phyloP scores from a whole-genome alignment of 305 asterid genomes.

The Caryopteris hybrid region DNA sequence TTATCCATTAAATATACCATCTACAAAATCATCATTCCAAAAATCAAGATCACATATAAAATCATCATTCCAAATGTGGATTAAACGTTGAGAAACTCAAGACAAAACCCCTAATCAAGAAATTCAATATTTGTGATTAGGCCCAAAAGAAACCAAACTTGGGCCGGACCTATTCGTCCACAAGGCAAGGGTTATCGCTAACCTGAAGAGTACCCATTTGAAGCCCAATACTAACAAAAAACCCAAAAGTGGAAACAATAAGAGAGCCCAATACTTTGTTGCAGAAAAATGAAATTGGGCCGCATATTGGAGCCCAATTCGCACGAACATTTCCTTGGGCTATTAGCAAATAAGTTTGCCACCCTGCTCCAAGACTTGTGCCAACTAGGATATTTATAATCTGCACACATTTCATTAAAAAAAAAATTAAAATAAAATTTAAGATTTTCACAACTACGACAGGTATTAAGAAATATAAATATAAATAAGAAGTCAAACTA shows the following conservation, averaged over 20 bases:
- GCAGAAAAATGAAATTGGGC: slow-evolving; percentile 17
- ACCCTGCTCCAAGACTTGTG: slow-evolving; percentile 23
- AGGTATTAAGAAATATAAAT: not conserved
- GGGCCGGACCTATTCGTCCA: not conserved
- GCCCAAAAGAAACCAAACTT: not conserved
- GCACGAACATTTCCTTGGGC: slow-evolving; percentile 3
- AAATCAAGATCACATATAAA: no score
- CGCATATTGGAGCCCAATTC: slow-evolving; percentile 22
- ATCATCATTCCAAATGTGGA: no score
- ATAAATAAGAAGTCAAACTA: no score
- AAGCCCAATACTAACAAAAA: slow-evolving; percentile 7
- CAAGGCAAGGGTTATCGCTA: slow-evolving; percentile 15
- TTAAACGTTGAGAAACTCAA: not conserved
- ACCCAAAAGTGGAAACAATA: slow-evolving; percentile 6
- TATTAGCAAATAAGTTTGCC: slow-evolving; percentile 26
- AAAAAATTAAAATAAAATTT: no score
- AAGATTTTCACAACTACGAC: not conserved
- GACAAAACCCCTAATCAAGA: not conserved
- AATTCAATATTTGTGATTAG: not conserved
- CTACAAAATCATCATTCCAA: no score
- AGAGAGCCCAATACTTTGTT: slow-evolving; percentile 6
- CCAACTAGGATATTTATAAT: slow-evolving; percentile 11
- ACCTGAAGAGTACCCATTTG: slow-evolving; percentile 7
- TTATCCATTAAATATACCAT: no score
- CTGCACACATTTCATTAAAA: not conserved